Percentiles rank a stretch among this genome's conserved stretches.
phyloP scores from a whole-genome alignment of 2,329 filamentous ascomycete genomes.

The Aspergillus piperis region DNA sequence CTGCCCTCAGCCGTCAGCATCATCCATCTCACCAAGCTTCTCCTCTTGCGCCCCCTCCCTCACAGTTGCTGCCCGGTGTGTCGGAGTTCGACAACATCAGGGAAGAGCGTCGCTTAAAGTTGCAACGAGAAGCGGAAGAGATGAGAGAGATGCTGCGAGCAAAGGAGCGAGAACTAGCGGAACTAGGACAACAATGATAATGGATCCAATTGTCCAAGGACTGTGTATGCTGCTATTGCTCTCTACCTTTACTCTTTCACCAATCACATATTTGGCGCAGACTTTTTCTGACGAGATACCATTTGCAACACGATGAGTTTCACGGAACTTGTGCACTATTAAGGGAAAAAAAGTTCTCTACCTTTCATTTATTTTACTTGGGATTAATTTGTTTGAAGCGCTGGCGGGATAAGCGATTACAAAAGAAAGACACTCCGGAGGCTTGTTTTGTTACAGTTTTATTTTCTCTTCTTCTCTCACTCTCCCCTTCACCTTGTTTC shows the following conservation, averaged over 20 bases:
- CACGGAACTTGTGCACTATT: slow-evolving; percentile 16
- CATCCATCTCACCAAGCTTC: slow-evolving; percentile 30
- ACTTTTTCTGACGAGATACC: slow-evolving; percentile 24
- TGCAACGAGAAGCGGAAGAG: slow-evolving; percentile 72
- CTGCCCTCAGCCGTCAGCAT: slow-evolving; percentile 33
- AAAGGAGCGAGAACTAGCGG: slow-evolving; percentile 72
- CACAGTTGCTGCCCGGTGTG: slow-evolving; percentile 34
- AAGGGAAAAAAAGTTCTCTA: slow-evolving; percentile 17
- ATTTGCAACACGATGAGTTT: slow-evolving; percentile 18
- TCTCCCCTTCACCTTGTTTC: not conserved
- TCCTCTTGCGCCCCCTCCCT: slow-evolving; percentile 22
- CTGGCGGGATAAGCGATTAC: slow-evolving; percentile 22
- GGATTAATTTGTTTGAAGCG: slow-evolving; percentile 23
- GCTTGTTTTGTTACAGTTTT: not conserved
- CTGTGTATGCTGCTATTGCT: not conserved
- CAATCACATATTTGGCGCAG: slow-evolving; percentile 22
- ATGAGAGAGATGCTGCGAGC: slow-evolving; percentile 73
- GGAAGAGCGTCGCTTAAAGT: slow-evolving; percentile 63
- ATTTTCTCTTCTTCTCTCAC: not conserved
- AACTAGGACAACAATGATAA: slow-evolving; percentile 40
- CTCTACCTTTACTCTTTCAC: slow-evolving; percentile 7
- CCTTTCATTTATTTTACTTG: slow-evolving; percentile 12
- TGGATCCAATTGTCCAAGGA: slow-evolving; percentile 11
- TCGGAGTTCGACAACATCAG: slow-evolving; percentile 56
- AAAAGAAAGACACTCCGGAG: slow-evolving; percentile 10